These are phyloP conservation scores for Chaetomiaceae sp. DNA, from an alignment of 2,329 filamentous ascomycete species.

Conservation along the genomic window DNA sequence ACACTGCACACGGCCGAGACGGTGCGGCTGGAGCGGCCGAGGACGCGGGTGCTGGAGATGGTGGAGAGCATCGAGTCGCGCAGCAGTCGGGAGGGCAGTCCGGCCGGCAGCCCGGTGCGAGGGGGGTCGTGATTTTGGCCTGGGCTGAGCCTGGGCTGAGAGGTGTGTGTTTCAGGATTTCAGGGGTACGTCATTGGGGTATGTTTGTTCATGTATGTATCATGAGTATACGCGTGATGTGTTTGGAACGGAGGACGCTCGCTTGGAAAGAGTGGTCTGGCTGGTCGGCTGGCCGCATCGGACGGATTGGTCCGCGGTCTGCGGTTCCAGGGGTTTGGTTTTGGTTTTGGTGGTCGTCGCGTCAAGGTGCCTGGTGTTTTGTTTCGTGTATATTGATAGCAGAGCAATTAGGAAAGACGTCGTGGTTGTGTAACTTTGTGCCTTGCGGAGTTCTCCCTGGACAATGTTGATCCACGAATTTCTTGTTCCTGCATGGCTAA, in stretches of 20 bases:
- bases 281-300: background rate
- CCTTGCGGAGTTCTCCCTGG: background rate
- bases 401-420: too few relatives aligned
- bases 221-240: background rate
- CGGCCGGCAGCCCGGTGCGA: background rate
- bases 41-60: conserved; percentile 49
- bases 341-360: background rate
- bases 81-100: conserved; percentile 31
- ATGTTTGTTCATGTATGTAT: background rate
- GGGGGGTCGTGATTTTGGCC: background rate
- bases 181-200: background rate
- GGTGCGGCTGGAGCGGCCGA: conserved; percentile 37
- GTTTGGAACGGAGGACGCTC: background rate
- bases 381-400: background rate
- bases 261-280: background rate
- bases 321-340: background rate
- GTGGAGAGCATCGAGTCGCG: conserved; percentile 51
- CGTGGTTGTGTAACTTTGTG: background rate
- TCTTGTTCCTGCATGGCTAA: too few relatives aligned
- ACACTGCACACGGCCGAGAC: conserved; percentile 43
- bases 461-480: background rate
- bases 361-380: conserved; percentile 1
- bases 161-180: background rate
- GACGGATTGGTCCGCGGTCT: background rate
- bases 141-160: background rate